A percentile compares a stretch with the other conserved stretches of the same genome.
Conservation (phyloP, 2,329 filamentous ascomycete species). For the Ascosphaera aggregata region DNA sequence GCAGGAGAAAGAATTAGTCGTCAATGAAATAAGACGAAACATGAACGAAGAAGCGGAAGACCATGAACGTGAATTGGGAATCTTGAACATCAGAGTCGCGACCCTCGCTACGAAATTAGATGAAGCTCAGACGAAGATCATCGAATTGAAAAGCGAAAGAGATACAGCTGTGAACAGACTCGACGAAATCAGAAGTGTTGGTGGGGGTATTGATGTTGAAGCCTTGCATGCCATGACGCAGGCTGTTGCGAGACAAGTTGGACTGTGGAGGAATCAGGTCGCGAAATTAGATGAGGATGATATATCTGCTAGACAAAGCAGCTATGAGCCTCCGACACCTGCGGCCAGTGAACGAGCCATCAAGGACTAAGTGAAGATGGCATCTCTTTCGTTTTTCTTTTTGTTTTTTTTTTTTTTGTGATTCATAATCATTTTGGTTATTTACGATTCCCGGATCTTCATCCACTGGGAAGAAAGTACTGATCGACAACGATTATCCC, state of each 20-base stretch:
- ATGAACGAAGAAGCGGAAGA: slow-evolving; percentile 8
- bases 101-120: slow-evolving; percentile 18
- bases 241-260: slow-evolving; percentile 8
- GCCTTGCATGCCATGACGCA: slow-evolving; percentile 15
- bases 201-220: slow-evolving; percentile 17
- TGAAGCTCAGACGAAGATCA: slow-evolving; percentile 13
- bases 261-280: slow-evolving; percentile 6
- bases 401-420: too few species aligned
- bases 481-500: too few species aligned
- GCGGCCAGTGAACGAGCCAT: too few species aligned
- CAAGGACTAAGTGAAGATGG: too few species aligned
- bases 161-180: slow-evolving; percentile 16
- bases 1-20: slow-evolving; percentile 9
- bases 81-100: slow-evolving; percentile 19
- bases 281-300: slow-evolving; percentile 7
- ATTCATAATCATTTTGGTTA: too few species aligned
- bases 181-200: slow-evolving; percentile 13
- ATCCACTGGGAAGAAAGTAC: too few species aligned
- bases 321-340: too few species aligned
- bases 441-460: too few species aligned
- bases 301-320: too few species aligned
- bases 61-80: slow-evolving; percentile 15
- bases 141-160: slow-evolving; percentile 15
- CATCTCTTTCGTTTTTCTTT: too few species aligned
- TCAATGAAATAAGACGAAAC: slow-evolving; percentile 9